Evolutionary conservation across 345 rosid species (phyloP), one percentile per base, ranked within the genome.

Genomic region (Salix purpurea): DNA sequence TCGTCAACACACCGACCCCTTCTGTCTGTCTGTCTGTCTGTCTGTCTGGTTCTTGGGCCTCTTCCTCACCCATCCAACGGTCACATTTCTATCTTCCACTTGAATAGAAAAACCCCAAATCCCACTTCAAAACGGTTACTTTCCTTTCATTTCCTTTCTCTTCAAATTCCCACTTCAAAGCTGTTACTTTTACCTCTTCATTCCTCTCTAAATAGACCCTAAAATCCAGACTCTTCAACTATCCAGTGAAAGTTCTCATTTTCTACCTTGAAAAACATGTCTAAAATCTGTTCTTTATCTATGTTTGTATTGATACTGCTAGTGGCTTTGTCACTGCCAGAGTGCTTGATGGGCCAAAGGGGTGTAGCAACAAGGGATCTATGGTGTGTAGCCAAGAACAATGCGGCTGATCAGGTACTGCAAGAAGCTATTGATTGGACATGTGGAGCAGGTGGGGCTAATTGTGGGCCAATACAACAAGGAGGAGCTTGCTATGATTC

Each of bases 371-470:
- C 76, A 52, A 70, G 81, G 81, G 92, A 89, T 75, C 91, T 93
- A 1, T 93, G 94, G 93, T 94, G 98, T 83, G 98, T 92, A 58
- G 94, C 97, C 4, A 90, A 88, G 92, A 91, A 92, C 87, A 91
- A 94, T 85, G 97, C 91, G 4, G 91, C 87, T 44, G 95, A 94
- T 75, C 85, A 90, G 18, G 79, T 89, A 26, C 88, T 94, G 23
- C 90, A 86, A 84, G 74, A 72, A 69, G 92, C 96, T n/a, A 69
- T 94, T 50, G 85, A 87, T 76, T 94, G 97, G 98, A 94, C 98
- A 0, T 94, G 97, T 76, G 93, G 97, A 3, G 76, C 79, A 1
- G 97, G 96, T 13, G 94, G 89, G 37, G 83, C 92, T 21, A 81
- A 87, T 69, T 94, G 94, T 78, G 64, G 78, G 21, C 87, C 84